These are phyloP conservation scores for Aspergillus chevalieri DNA, from an alignment of 2,329 filamentous ascomycete species.

Conservation along the genomic window DNA sequence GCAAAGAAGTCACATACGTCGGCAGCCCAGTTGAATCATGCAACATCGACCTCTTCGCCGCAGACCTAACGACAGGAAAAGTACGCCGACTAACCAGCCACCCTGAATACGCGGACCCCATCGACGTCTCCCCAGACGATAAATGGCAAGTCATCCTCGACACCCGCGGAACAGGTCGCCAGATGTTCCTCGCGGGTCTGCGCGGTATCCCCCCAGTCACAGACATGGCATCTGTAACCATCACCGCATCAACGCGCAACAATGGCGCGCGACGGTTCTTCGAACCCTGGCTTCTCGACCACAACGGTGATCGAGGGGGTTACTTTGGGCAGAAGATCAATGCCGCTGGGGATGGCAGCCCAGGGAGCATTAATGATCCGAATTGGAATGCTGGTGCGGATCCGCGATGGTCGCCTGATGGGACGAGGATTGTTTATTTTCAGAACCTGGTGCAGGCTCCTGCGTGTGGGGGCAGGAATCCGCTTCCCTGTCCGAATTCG, in stretches of 20 bases:
- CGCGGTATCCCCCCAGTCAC: slow-evolving; percentile 39
- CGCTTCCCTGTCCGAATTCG: slow-evolving; percentile 37
- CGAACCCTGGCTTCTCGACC: slow-evolving; percentile 40
- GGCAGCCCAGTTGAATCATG: slow-evolving; percentile 36
- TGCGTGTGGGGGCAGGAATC: slow-evolving; percentile 41
- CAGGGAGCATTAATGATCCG: slow-evolving; percentile 39
- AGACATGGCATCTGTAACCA: slow-evolving; percentile 30
- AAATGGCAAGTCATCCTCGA: slow-evolving; percentile 42
- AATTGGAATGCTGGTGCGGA: slow-evolving; percentile 47
- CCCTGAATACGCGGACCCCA: slow-evolving; percentile 41
- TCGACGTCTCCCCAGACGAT: slow-evolving; percentile 40
- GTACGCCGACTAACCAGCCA: slow-evolving; percentile 41
- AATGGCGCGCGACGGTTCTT: slow-evolving; percentile 45
- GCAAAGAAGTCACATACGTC: slow-evolving; percentile 39
- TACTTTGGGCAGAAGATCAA: slow-evolving; percentile 45
- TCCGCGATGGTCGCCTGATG: slow-evolving; percentile 30
- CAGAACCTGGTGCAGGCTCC: slow-evolving; percentile 36
- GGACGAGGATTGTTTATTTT: slow-evolving; percentile 40
- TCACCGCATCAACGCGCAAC: slow-evolving; percentile 39
- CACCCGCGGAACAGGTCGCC: slow-evolving; percentile 37
- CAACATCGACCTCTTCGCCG: slow-evolving; percentile 44
- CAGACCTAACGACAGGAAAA: slow-evolving; percentile 34
- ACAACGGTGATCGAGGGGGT: slow-evolving; percentile 38
- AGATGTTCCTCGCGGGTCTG: slow-evolving; percentile 39
- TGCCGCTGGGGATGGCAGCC: slow-evolving; percentile 26